Percentiles rank a stretch among this genome's conserved stretches.
Evolutionary conservation across 2,329 filamentous ascomycete genomes (phyloP).

Genomic region (Stachybotrys elegans): DNA sequence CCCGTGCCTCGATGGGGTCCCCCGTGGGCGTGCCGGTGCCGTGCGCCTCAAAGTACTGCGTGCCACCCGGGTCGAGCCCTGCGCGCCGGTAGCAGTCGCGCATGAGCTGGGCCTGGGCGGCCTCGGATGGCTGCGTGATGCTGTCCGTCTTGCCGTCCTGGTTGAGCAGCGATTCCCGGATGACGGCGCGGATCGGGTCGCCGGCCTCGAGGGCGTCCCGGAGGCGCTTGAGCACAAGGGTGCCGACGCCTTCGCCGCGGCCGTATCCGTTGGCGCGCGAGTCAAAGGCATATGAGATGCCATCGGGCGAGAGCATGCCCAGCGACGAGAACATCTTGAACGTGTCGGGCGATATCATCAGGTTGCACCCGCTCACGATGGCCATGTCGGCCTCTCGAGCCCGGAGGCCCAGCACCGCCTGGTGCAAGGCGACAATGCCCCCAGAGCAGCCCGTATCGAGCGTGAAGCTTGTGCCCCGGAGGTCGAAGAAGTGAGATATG

Average conservation of each 20-base stretch:
- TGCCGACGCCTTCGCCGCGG: constrained; percentile 51
- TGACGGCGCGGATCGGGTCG: constrained; percentile 44
- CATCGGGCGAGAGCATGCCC: constrained; percentile 23
- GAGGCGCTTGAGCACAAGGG: constrained; percentile 49
- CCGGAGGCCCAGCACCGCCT: constrained; percentile 30
- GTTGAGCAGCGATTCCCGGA: constrained; percentile 42
- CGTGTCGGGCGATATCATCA: constrained; percentile 20
- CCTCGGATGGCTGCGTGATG: constrained; percentile 45
- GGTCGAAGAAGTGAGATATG: constrained; percentile 43
- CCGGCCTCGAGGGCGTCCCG: constrained; percentile 45
- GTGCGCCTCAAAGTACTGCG: constrained; percentile 3
- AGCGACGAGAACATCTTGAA: constrained; percentile 16
- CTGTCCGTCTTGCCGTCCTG: constrained; percentile 44
- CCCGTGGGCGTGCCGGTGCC: constrained; percentile 17
- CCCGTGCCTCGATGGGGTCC: constrained; percentile 11
- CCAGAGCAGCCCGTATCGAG: constrained; percentile 48
- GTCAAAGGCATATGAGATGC: constrained; percentile 42
- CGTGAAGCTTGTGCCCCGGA: constrained; percentile 40
- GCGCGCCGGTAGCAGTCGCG: constrained; percentile 16
- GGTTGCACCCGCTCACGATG: constrained; percentile 25
- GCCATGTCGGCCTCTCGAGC: constrained; percentile 25
- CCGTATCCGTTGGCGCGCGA: constrained; percentile 44
- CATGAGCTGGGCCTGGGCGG: constrained; percentile 33
- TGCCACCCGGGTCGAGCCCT: constrained; percentile 8
- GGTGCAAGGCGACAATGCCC: constrained; percentile 40